These are phyloP conservation scores for Aspergillus panamensis DNA, from an alignment of 495 filamentous ascomycete genomes.

Conservation along the genomic window DNA sequence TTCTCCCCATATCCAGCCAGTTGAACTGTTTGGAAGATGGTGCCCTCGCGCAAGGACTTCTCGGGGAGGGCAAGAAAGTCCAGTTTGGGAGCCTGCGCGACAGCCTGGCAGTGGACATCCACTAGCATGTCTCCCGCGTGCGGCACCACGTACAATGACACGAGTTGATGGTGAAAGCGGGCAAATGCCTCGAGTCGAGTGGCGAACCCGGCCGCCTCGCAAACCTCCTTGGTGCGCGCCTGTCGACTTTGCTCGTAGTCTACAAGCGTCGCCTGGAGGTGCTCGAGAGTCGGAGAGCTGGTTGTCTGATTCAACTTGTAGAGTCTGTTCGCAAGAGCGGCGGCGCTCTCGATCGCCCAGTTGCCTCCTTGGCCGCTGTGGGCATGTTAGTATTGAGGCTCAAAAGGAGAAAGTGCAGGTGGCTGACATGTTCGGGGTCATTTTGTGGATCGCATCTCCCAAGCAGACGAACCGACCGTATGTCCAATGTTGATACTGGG, in stretches of 20 bases:
- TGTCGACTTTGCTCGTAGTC: neutral
- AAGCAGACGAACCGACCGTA: slow-evolving; percentile 5
- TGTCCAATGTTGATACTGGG: neutral
- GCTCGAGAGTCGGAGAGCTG: neutral
- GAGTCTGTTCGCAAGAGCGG: slow-evolving; percentile 3
- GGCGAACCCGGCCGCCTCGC: neutral
- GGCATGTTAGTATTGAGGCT: neutral
- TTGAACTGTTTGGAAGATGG: neutral
- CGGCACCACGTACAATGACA: neutral
- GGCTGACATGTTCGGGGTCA: neutral
- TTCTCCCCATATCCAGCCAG: neutral
- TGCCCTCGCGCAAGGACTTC: neutral
- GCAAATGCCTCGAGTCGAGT: neutral
- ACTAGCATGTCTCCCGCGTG: neutral
- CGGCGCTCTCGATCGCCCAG: slow-evolving; percentile 7
- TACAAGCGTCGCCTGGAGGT: neutral
- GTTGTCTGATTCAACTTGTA: neutral
- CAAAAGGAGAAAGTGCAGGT: neutral
- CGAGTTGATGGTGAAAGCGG: neutral
- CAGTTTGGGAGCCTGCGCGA: neutral
- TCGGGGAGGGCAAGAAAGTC: neutral
- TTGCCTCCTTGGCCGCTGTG: slow-evolving; percentile 10
- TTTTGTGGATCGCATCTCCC: slow-evolving; percentile 10
- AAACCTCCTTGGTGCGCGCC: neutral
- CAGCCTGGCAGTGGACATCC: neutral